Evolutionary conservation across 192 early-diverging fungal genomes (phyloP).

Genomic region (Backusella liffmaniae): DNA sequence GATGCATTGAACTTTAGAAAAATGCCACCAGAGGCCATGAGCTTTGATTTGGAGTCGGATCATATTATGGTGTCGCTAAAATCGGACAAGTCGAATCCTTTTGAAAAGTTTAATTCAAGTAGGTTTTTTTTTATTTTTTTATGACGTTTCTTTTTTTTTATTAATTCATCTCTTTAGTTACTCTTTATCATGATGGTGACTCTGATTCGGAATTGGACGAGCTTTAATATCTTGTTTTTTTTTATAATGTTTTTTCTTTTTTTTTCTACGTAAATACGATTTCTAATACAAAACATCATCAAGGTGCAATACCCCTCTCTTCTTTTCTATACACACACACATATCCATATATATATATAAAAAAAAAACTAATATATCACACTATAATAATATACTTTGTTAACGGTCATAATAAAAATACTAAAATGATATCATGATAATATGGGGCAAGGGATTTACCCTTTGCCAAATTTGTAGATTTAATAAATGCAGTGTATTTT

Average conservation of each 20-base stretch:
- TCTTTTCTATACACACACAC: background rate
- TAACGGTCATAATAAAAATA: background rate
- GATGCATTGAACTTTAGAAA: constrained; percentile 71
- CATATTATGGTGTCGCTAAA: constrained; percentile 33
- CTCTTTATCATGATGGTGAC: constrained; percentile 59
- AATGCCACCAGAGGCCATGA: constrained; percentile 48
- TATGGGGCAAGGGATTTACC: background rate
- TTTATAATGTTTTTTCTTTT: background rate
- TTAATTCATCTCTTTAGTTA: constrained; percentile 40
- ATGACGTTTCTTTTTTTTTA: background rate
- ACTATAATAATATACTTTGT: background rate
- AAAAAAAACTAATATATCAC: background rate
- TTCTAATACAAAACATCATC: background rate
- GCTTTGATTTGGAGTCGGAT: constrained; percentile 66
- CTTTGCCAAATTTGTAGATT: background rate
- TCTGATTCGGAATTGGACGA: constrained; percentile 35
- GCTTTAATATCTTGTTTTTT: background rate
- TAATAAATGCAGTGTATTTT: background rate
- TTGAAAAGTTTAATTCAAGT: constrained; percentile 60
- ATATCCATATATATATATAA: background rate
- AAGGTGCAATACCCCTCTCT: background rate
- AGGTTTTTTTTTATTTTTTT: background rate
- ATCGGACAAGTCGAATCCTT: constrained; percentile 47
- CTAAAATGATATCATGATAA: background rate
- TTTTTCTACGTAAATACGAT: background rate